Evolutionary conservation across 495 filamentous ascomycete genomes (phyloP), one percentile per base, ranked within the genome.

Genomic region (Daldinia concentrica): DNA sequence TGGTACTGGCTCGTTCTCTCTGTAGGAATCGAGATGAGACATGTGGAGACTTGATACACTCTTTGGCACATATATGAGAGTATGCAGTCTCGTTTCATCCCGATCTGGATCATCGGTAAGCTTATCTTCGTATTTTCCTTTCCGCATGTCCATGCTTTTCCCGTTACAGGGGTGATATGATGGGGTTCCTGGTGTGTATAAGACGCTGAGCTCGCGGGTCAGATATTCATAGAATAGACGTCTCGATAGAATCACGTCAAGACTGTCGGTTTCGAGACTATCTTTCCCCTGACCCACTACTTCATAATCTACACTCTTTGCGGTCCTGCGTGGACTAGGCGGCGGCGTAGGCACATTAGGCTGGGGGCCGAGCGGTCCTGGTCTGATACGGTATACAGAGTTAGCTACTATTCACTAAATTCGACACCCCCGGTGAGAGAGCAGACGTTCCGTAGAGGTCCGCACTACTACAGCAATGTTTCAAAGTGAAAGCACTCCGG

Each of bases 281-380:
- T 41, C 8, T 7, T 51, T 50, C 0, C 24, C 6, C 3, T 37
- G 39, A 2, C 4, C 34, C 17, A 39, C 17, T 24, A 36, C 34
- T 41, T 24, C 61, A 48, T 22, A n/a, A 19, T 12, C 48, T 8
- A 45, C 7, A 24, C 17, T 12, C 15, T 22, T 11, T 6, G 45
- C 14, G 7, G 73, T 54, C 32, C 73, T 74, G 26, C 24, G 71
- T 36, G 76, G 76, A 14, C 76, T 77, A 56, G 76, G 76, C 34
- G 75, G 76, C 24, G 76, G 76, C 58, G 76, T 77, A 43, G 76
- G 76, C 43, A 77, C 76, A 29, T 77, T 43, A 15, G 76, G 76
- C 45, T 65, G 58, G 48, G 76, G 76, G 32, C 29, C 11, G 39
- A 74, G 30, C 6, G 76, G 76, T 43, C 76, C 76, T 39, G 76